Conservation (phyloP, 768 basidiomycete species). For the Hirschioporus abietinus region DNA sequence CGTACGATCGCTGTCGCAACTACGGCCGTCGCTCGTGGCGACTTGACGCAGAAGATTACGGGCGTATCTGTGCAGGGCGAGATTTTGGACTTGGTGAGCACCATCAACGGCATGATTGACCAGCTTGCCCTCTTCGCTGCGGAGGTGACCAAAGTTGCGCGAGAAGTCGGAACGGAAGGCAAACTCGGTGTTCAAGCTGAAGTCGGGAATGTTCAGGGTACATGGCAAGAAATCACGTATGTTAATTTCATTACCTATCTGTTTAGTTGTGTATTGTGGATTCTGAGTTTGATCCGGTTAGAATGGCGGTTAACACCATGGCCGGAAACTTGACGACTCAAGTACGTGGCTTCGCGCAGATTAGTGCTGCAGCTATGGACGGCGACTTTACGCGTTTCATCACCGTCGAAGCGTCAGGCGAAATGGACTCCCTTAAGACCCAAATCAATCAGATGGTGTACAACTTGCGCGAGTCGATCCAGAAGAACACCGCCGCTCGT, state of each 20-base stretch:
- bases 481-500: slow-evolving; percentile 97
- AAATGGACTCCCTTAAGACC: slow-evolving; percentile 99
- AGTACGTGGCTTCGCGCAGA: slow-evolving; percentile 98
- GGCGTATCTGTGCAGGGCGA: slow-evolving; percentile 93
- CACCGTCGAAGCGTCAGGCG: slow-evolving; percentile 96
- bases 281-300: slow-evolving; percentile 23
- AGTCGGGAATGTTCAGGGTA: slow-evolving; percentile 94
- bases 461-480: slow-evolving; percentile 92
- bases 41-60: slow-evolving; percentile 88
- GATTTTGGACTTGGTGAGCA: slow-evolving; percentile 93
- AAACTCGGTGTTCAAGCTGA: slow-evolving; percentile 97
- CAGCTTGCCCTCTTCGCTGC: slow-evolving; percentile 65
- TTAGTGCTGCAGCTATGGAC: slow-evolving; percentile 96
- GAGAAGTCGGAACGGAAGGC: slow-evolving; percentile 98
- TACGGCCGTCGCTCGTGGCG: slow-evolving; percentile 90
- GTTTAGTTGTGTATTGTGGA: neutral
- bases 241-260: slow-evolving; percentile 28
- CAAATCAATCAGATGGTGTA: slow-evolving; percentile 99
- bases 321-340: slow-evolving; percentile 94
- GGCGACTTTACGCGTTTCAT: slow-evolving; percentile 99
- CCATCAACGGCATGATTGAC: slow-evolving; percentile 89
- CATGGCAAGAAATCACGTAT: slow-evolving; percentile 98
- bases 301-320: slow-evolving; percentile 97
- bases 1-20: slow-evolving; percentile 91
- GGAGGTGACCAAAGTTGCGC: slow-evolving; percentile 91